Base-by-base conservation (phyloP, 345 rosid species). In the Aethionema arabicum region DNA sequence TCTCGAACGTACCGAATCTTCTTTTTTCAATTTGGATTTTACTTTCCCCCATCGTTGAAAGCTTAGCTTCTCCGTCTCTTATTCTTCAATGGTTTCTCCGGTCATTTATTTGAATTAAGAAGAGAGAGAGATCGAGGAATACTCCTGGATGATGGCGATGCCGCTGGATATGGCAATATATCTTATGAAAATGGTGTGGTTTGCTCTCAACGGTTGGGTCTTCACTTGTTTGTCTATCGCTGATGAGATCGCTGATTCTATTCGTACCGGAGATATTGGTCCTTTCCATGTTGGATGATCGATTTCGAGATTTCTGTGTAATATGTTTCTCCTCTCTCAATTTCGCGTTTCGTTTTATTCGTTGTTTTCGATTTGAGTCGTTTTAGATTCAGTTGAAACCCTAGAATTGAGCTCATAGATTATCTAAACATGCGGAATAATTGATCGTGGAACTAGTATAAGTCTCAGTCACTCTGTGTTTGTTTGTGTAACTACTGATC, bases 241-340 rank as follows among this genome's bases (percentile, higher is more conserved):
- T 62, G 96, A 90, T 66, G 99, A 90, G 61, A 54, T 93, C 56
- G 96, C 97, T 53, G 36, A 55, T 69, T 84, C 90, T 63, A 53
- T 90, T 9, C 72, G 99, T 73, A 79, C 79, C 53, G 96, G 95
- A 29, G 97, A 90, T 76, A 87, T 93, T 67, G 87, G 95, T 16
- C 88, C 90, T 67, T 87, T 90, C 63, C 87, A 87, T 67, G 84
- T 82, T 65, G 95, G 96, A 52, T 86, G 72, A 79, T 59, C 32
- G 40, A 52, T 57, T 21, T 65, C 37, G 10, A 54, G 51, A 53
- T 61, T 43, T 39, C 6, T 56, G 48, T 47, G 74, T 70, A 11
- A 21, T 52, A 14, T 40, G 51, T n/a, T 47, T 52, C 49, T 14
- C 41, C 41, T 30, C n/a, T 32, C 54, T 5, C 46, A 30, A 56